A percentile compares a stretch with the other conserved stretches of the same genome.
Conservation (phyloP, 2,329 filamentous ascomycete species). For the Xylariales sp. region DNA sequence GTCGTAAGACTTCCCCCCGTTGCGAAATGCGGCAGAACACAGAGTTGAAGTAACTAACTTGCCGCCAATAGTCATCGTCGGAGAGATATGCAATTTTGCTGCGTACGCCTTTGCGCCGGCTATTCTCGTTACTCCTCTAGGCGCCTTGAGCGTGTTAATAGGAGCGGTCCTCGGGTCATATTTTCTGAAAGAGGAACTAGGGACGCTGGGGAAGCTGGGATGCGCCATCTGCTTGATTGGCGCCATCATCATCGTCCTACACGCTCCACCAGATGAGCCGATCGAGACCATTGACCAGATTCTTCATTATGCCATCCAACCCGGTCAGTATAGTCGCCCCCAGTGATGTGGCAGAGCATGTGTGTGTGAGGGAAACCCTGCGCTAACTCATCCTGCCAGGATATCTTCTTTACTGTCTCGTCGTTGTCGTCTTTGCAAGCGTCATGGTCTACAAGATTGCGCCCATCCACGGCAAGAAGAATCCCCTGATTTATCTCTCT, state of each 20-base stretch:
- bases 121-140: slow-evolving; percentile 94
- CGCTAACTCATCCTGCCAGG: slow-evolving; percentile 60
- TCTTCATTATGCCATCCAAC: slow-evolving; percentile 81
- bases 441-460: slow-evolving; percentile 97
- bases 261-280: slow-evolving; percentile 90
- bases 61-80: slow-evolving; percentile 67
- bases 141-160: slow-evolving; percentile 90
- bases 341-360: no score
- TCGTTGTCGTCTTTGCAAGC: slow-evolving; percentile 76
- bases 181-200: slow-evolving; percentile 85
- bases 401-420: slow-evolving; percentile 80
- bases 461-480: slow-evolving; percentile 86
- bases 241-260: slow-evolving; percentile 94
- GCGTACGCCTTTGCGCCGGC: slow-evolving; percentile 97
- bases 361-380: no score
- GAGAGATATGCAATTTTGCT: slow-evolving; percentile 95
- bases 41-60: no score
- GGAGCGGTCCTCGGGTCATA: slow-evolving; percentile 93
- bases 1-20: slow-evolving; percentile 54
- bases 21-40: neutral
- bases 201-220: slow-evolving; percentile 86
- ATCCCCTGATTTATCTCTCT: slow-evolving; percentile 92
- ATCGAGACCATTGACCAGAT: slow-evolving; percentile 91
- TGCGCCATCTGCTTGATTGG: slow-evolving; percentile 96
- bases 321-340: slow-evolving; percentile 66